phyloP scores from a whole-genome alignment of 2,329 filamentous ascomycete species.

The Colletotrichum brevisporum region DNA sequence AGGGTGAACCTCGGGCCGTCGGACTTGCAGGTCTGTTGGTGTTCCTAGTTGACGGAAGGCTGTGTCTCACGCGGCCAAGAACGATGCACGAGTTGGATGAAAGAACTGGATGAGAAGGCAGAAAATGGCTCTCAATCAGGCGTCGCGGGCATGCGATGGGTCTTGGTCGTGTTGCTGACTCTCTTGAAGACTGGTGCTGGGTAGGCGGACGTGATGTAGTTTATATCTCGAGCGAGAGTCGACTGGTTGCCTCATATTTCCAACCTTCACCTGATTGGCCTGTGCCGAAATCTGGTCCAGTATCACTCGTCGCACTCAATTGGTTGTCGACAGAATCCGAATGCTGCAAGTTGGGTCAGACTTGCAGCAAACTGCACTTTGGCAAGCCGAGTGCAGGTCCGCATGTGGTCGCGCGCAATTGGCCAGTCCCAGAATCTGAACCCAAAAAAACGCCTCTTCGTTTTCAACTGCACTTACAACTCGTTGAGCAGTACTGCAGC shows the following conservation, averaged over 20 bases:
- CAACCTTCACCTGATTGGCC: background rate
- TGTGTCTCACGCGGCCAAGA: no score
- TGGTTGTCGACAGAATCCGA: background rate
- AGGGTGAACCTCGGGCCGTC: conserved; percentile 4
- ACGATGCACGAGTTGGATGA: background rate
- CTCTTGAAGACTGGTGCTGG: background rate
- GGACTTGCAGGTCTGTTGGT: background rate
- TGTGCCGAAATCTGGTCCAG: background rate
- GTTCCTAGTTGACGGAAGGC: background rate
- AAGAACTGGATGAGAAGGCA: background rate
- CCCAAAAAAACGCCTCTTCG: no score
- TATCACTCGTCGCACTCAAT: background rate
- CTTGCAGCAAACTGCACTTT: background rate
- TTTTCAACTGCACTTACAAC: no score
- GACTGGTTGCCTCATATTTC: background rate
- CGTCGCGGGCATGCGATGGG: background rate
- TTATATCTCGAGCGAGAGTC: no score
- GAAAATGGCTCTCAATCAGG: background rate
- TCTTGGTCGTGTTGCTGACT: background rate
- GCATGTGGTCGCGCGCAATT: no score
- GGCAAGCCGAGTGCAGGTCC: no score
- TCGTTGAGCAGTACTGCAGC: no score
- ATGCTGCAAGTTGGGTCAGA: background rate
- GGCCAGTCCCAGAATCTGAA: no score
- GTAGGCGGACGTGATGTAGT: no score